These are phyloP conservation scores for Phaeotremella skinneri DNA, from an alignment of 768 basidiomycete genomes.

Conservation along the genomic window DNA sequence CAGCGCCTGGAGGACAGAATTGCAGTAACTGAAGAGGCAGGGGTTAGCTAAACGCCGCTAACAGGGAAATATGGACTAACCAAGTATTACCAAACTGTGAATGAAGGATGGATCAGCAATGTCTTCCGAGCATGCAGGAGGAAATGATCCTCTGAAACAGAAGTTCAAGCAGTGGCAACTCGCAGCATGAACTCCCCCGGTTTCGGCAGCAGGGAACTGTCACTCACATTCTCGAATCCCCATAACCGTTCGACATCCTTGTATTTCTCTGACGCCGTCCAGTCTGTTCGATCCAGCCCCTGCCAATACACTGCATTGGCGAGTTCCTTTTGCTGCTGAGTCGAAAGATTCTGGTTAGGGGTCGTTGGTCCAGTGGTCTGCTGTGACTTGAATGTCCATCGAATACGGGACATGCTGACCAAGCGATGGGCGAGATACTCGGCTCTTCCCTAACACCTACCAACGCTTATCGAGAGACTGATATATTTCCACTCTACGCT, in stretches of 20 bases:
- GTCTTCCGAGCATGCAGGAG: not conserved
- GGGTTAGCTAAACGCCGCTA: conserved; percentile 4
- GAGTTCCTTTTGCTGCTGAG: not conserved
- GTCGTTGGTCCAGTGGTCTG: not conserved
- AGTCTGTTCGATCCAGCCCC: not conserved
- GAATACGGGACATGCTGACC: not conserved
- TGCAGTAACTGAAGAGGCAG: conserved; percentile 71
- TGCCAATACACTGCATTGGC: conserved; percentile 14
- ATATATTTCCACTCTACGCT: not conserved
- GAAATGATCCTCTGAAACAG: not conserved
- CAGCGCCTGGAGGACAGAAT: conserved; percentile 95
- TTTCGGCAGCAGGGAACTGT: not conserved
- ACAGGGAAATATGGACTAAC: conserved; percentile 55
- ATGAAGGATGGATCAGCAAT: not conserved
- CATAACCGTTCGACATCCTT: conserved; percentile 57
- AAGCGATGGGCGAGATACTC: not conserved
- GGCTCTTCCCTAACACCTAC: too few species aligned
- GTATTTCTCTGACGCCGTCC: conserved; percentile 18
- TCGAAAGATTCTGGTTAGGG: not conserved
- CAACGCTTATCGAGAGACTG: too few species aligned
- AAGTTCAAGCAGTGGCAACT: not conserved
- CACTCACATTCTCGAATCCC: conserved; percentile 92
- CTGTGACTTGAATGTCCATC: not conserved
- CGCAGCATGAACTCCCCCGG: not conserved
- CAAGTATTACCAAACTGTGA: conserved; percentile 92